Evolutionary conservation across 192 early-diverging fungal species (phyloP), one percentile per base, ranked within the genome.

Genomic region (Obelidium mucronatum): DNA sequence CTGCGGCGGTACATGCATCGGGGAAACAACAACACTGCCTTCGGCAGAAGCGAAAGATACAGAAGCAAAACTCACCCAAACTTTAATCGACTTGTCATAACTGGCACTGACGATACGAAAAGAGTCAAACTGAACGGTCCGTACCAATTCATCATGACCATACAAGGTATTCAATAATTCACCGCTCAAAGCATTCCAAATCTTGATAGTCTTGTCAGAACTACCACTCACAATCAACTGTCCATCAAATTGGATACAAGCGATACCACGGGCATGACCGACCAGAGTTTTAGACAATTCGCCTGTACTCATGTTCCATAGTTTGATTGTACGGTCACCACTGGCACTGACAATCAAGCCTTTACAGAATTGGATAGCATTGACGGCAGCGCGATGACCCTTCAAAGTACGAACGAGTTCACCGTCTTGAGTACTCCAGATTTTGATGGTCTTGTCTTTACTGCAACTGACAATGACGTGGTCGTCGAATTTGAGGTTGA

Each of bases 181-280:
- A 19, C 92, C 91, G 22, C 89, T 88, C 36, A 76, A 70, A 1
- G 81, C 85, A 78, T 92, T 83, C 93, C 94, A 95, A 19, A 97
- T 82, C 66, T 90, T 89, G 71, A 97, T 95, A 5, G 91, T 86
- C 35, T 86, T 55, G 78, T 82, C 86, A 15, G 91, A 93, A 34
- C 92, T 93, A 31, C 96, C 96, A 34, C 92, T 93, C 8, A 94
- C 90, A 68, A 97, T 93, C 37, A 83, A 79, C 8, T 86, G 84
- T 37, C 94, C 96, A 69, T 98, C 94, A 82, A 92, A 96, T 69
- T 95, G 93, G 4, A 97, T 85, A 70, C 95, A 95, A 0, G 96
- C 95, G 17, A 98, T 88, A 24, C 96, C 95, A 4, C 94, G 89
- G 2, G 79, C 77, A 78, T 98, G 94, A 3, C 93, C 95, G 19